Evolutionary conservation across 805 yeast species (phyloP), one percentile per base, ranked within the genome.

Genomic region (Metschnikowia hibisci): DNA sequence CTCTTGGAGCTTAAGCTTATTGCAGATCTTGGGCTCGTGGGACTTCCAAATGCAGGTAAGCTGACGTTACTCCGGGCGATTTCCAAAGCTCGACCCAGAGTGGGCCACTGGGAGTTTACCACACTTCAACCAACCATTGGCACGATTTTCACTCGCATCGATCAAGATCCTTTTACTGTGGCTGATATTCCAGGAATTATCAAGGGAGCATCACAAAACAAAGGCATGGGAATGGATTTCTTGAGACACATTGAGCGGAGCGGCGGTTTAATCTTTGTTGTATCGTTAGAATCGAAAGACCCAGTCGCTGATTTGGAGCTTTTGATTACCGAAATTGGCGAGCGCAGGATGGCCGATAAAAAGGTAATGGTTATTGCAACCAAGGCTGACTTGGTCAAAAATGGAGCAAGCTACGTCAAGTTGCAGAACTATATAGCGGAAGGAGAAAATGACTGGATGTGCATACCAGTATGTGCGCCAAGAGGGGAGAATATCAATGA

Each of bases 101-200:
- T 93, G 11, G 99, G 98, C 0, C 95, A 89, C 62, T 93, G 97
- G 96, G 95, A 85, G 56, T 93, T 93, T 60, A 93, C 99, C 0
- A 93, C 99, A 0, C 66, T 93, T 41, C 87, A 82, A 47, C 99
- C 99, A 0, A 83, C 88, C 0, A 79, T 93, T 38, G 99, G 99
- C 3, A 91, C 97, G 0, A 85, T 93, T 11, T 73, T 74, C 35
- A 62, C 81, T 15, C 77, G 83, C 1, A 75, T 83, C 2, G 86
- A 81, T 51, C 73, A 74, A 45, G 78, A 77, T 4, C 76, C 84
- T 4, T 90, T 91, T 60, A 87, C 96, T 0, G 97, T 93, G 1
- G 98, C 98, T 1, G 99, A 93, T 67, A 93, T 93, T 45, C 99
- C 99, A 0, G 99, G 99, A 6, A 84, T 93, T 34, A 85, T 93